Conservation (phyloP, 2,329 filamentous ascomycete genomes). For the Podosphaera aphanis region DNA sequence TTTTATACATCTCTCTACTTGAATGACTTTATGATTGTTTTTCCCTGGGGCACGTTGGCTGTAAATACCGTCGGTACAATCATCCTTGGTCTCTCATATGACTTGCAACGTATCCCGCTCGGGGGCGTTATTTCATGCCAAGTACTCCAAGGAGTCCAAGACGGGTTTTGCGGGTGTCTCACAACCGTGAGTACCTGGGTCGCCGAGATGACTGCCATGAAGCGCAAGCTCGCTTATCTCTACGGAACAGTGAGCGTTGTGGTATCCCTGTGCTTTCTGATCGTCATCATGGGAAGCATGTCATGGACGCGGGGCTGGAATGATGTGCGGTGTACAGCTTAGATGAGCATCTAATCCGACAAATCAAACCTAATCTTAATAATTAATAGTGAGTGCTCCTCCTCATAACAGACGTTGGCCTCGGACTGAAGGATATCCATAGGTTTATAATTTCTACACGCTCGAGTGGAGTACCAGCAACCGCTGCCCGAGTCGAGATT, state of each 20-base stretch:
- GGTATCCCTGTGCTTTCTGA: constrained; percentile 32
- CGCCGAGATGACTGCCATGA: constrained; percentile 30
- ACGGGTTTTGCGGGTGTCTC: constrained; percentile 43
- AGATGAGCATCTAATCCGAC: too few species aligned
- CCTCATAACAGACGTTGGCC: too few species aligned
- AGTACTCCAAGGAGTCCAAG: constrained; percentile 40
- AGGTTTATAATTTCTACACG: too few species aligned
- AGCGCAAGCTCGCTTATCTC: constrained; percentile 35
- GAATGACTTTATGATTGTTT: constrained; percentile 41
- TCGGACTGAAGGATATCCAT: too few species aligned
- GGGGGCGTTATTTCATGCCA: constrained; percentile 38
- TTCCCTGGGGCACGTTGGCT: constrained; percentile 67
- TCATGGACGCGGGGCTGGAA: constrained; percentile 38
- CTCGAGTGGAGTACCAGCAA: too few species aligned
- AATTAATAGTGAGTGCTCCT: too few species aligned
- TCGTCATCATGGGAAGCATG: constrained; percentile 53
- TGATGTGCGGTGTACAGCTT: too few species aligned
- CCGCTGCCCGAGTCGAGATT: too few species aligned
- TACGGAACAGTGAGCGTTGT: constrained; percentile 42
- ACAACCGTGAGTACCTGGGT: constrained; percentile 49
- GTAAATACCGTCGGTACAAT: constrained; percentile 61
- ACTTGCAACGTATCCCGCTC: constrained; percentile 44
- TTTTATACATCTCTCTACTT: constrained; percentile 50
- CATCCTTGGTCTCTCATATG: constrained; percentile 52
- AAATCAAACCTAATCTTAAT: too few species aligned